Evolutionary conservation across 371 early-diverging fungal genomes (phyloP), one percentile per base, ranked within the genome.

Genomic region (Cokeromyces recurvatus): DNA sequence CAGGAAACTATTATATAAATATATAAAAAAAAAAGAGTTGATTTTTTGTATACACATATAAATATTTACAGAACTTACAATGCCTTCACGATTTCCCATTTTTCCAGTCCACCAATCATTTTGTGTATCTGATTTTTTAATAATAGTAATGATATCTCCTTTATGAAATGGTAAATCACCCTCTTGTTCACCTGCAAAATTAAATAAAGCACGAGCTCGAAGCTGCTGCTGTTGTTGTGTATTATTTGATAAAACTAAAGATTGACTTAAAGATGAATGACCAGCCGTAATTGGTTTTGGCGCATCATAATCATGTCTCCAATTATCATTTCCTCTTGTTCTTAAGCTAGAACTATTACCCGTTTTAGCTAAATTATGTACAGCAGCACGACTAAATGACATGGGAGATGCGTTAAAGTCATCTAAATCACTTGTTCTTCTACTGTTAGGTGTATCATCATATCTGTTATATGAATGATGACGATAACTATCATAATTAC

Each of bases 21-120:
- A n/a, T n/a, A n/a, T 71, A 63, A 27, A 27, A 39, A 32, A 25
- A 25, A 46, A 48, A 29, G 21, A 45, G 34, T 43, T 12, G 20
- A 44, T 25, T 3, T 7, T 4, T 24, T 37, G n/a, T 38, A 16
- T 9, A 14, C 9, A 21, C 15, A 17, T 46, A 4, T 3, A 32
- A 15, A 37, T n/a, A 29, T 6, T 15, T n/a, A 15, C 1, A 10
- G 14, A 36, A 70, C 72, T 66, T 78, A 78, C 78, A 38, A 70
- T 73, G 35, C 91, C 91, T 44, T 68, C 67, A n/a, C 62, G 61
- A 21, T 82, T 82, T 46, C 81, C 68, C 29, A 73, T 59, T 29
- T 38, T 64, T 9, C 92, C 92, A n/a, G 79, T 79, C 92, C 92
- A 91, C 92, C 92, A 91, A 61, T 89, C 88, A 52, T 90, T 80